phyloP scores from a whole-genome alignment of 257 asterid species.

The Solanum tarijense region DNA sequence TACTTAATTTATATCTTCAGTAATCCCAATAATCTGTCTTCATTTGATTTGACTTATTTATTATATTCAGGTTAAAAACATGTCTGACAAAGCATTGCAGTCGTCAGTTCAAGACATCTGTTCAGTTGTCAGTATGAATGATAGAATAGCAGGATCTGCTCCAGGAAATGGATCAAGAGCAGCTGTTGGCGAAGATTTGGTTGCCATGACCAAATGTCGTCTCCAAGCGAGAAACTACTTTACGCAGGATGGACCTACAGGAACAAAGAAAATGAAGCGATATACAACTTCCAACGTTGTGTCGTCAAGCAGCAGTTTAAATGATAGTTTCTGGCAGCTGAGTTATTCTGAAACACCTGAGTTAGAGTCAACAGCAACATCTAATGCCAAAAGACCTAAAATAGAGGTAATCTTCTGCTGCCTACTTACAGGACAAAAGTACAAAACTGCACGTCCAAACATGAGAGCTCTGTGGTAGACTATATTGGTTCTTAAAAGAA shows the following conservation, averaged over 20 bases:
- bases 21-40: neutral
- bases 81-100: conserved; percentile 54
- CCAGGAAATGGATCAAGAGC: conserved; percentile 99
- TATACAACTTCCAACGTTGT: conserved; percentile 75
- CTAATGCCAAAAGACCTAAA: conserved; percentile 48
- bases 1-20: neutral
- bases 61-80: conserved; percentile 53
- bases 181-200: conserved; percentile 96
- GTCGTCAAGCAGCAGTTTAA: conserved; percentile 66
- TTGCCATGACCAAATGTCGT: conserved; percentile 92
- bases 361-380: conserved; percentile 87
- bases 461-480: neutral
- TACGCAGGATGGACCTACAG: conserved; percentile 74
- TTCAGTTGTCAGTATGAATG: conserved; percentile 89
- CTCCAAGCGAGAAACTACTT: conserved; percentile 75
- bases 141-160: conserved; percentile 96
- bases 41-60: neutral
- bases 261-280: conserved; percentile 83
- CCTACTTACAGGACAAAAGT: neutral
- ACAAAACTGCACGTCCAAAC: neutral
- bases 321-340: conserved; percentile 50
- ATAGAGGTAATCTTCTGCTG: conserved; percentile 41
- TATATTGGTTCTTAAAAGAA: neutral
- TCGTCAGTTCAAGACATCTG: conserved; percentile 78
- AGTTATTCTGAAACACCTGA: conserved; percentile 60